phyloP scores from a whole-genome alignment of 306 rosid species.

The Cyamopsis tetragonoloba region DNA sequence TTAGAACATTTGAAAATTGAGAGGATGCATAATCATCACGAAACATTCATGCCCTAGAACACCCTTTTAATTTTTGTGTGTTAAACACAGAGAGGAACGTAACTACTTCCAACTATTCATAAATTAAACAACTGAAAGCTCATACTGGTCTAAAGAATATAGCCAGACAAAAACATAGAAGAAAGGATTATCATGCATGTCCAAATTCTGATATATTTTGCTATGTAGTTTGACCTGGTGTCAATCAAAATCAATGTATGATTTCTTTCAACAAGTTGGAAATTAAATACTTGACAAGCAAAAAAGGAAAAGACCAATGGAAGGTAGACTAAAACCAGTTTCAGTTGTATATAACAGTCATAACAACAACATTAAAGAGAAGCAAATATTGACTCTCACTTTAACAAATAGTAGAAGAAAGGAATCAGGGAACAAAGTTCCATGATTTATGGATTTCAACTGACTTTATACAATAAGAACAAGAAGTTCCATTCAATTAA shows the following conservation, averaged over 20 bases:
- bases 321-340: neutral
- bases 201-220: constrained; percentile 3
- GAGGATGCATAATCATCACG: constrained; percentile 2
- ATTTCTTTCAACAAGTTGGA: constrained; percentile 6
- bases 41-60: constrained; percentile 15
- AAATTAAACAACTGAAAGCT: neutral
- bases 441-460: neutral
- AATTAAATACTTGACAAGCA: neutral
- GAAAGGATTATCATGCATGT: neutral
- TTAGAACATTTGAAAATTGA: constrained; percentile 21
- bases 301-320: neutral
- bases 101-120: neutral
- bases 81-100: neutral
- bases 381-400: neutral
- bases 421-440: neutral
- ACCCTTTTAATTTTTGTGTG: neutral
- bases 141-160: neutral
- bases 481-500: neutral
- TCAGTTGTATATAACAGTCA: neutral
- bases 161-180: neutral
- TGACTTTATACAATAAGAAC: neutral
- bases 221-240: neutral
- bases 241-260: neutral
- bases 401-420: neutral
- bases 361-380: neutral